phyloP scores from a whole-genome alignment of 352 stramenopile species.

The Phytopythium boreale region DNA sequence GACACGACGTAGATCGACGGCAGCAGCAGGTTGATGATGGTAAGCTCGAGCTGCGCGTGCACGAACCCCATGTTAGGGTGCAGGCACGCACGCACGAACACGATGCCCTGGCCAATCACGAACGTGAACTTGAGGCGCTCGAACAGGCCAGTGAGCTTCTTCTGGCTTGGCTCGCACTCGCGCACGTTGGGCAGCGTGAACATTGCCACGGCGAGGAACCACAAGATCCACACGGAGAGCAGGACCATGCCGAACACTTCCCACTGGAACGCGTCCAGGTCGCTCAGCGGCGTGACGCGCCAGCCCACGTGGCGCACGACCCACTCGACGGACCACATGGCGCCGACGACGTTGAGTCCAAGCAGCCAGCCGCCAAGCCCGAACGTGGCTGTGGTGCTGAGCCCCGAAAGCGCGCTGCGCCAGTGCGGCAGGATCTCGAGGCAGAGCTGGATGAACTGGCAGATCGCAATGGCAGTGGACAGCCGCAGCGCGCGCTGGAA shows the following conservation, averaged over 20 bases:
- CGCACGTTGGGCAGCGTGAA: constrained; percentile 53
- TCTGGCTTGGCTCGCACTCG: constrained; percentile 59
- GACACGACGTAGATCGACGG: constrained; percentile 86
- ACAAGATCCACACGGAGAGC: constrained; percentile 76
- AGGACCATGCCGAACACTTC: constrained; percentile 82
- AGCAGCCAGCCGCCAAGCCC: constrained; percentile 55
- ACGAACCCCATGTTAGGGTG: constrained; percentile 86
- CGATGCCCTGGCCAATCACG: constrained; percentile 67
- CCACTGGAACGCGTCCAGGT: constrained; percentile 63
- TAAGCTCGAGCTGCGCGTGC: constrained; percentile 84
- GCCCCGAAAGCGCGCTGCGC: constrained; percentile 52
- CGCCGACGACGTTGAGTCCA: constrained; percentile 53
- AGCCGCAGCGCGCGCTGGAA: constrained; percentile 83
- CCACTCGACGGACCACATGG: constrained; percentile 79
- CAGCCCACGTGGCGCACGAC: constrained; percentile 65
- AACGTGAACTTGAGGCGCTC: constrained; percentile 85
- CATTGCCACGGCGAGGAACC: constrained; percentile 72
- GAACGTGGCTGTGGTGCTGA: constrained; percentile 53
- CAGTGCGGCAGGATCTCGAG: constrained; percentile 77
- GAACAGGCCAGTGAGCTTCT: constrained; percentile 63
- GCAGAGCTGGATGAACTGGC: constrained; percentile 84
- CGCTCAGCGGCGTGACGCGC: constrained; percentile 65
- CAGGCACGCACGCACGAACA: constrained; percentile 75
- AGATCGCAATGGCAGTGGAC: constrained; percentile 77
- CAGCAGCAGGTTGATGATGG: constrained; percentile 86